Evolutionary conservation across 192 early-diverging fungal genomes (phyloP), one percentile per base, ranked within the genome.

Genomic region (Backusella westeae): DNA sequence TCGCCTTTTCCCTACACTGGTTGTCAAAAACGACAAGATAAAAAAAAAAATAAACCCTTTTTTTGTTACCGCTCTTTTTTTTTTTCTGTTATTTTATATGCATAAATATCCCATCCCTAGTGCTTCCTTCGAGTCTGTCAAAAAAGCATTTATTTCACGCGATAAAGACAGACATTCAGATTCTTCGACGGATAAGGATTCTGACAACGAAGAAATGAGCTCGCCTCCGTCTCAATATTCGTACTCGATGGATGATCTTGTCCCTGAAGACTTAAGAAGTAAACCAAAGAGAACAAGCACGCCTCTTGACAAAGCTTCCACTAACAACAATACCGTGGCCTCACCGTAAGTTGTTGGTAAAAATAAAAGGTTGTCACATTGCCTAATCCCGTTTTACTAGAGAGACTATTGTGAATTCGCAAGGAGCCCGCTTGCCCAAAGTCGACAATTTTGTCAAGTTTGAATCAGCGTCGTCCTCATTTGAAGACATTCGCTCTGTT

Each of bases 401-500:
- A 26, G 56, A 14, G 12, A 63, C 8, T 7, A 14, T 3, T 12
- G 56, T 7, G n/a, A 56, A 56, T 9, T 2, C 53, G 10, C 53
- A 56, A 21, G 9, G 23, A 56, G 8, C 6, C 19, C 10, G n/a
- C n/a, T 2, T 21, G 26, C 8, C 21, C 12, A 10, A 26, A 63
- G n/a, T 21, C 21, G 56, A 63, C 12, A 63, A 26, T n/a, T 63
- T 63, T 63, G 56, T 63, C 10, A 63, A 63, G 9, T 63, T 63
- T 26, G 23, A 63, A 63, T 63, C 21, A 63, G 56, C 10, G 1
- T 29, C 26, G 7, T 8, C 56, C 23, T 29, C 56, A 17, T 75
- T 75, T 36, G 74, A 75, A 34, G 74, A 75, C 32, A 67, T 75
- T 34, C 41, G 41, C 34, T 34, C 42, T 12, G 36, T 38, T 8